A percentile compares a stretch with the other conserved stretches of the same genome.
phyloP scores from a whole-genome alignment of 495 filamentous ascomycete genomes.

The Lentithecium fluviatile region DNA sequence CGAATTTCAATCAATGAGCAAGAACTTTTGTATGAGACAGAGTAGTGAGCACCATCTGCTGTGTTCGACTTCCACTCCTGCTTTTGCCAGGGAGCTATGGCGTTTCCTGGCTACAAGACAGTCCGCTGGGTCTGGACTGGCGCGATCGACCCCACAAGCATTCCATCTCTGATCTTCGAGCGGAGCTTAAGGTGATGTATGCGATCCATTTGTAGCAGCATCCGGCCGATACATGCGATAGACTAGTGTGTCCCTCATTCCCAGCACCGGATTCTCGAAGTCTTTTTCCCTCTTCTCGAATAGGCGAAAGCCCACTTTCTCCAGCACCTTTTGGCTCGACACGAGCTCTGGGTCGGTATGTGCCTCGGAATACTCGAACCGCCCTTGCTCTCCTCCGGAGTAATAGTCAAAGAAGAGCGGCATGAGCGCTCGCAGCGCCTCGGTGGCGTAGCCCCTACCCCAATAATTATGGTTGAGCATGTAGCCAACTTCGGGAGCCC shows the following conservation, averaged over 20 bases:
- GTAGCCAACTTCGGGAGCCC: constrained; percentile 36
- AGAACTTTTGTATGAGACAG: no score
- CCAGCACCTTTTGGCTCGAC: constrained; percentile 31
- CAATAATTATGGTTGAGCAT: constrained; percentile 32
- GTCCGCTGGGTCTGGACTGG: no score
- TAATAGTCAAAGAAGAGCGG: constrained; percentile 34
- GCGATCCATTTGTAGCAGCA: neutral
- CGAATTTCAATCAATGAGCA: no score
- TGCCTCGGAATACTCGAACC: constrained; percentile 28
- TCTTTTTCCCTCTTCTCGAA: constrained; percentile 26
- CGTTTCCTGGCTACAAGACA: no score
- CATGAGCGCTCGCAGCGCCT: constrained; percentile 35
- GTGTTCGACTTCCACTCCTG: no score
- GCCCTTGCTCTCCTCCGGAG: constrained; percentile 14
- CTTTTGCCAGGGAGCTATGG: no score
- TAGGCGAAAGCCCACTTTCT: constrained; percentile 30
- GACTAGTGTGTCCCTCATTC: constrained; percentile 28
- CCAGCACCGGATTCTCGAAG: constrained; percentile 31
- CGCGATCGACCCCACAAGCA: no score
- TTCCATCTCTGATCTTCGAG: no score
- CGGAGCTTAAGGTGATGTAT: no score
- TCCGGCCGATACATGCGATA: constrained; percentile 18
- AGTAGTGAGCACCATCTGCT: no score
- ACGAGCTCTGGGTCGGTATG: constrained; percentile 25
- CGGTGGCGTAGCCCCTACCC: constrained; percentile 35